Conservation (phyloP, 148 eudicot genomes). For the Pharnaceum exiguum region DNA sequence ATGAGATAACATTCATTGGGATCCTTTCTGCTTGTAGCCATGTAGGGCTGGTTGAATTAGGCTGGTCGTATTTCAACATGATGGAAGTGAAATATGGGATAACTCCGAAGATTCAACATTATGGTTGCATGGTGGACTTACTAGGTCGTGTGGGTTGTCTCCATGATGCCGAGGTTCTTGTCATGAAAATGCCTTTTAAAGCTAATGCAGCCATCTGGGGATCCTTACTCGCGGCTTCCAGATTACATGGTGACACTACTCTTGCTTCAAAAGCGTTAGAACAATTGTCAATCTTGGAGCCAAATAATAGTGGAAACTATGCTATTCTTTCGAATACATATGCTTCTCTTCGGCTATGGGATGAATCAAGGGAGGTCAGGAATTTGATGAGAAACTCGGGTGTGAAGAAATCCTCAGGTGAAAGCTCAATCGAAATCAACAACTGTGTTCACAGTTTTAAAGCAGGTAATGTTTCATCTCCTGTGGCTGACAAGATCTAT, state of each 20-base stretch:
- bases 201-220: conserved; percentile 63
- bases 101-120: conserved; percentile 48
- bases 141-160: conserved; percentile 53
- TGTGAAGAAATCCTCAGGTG: conserved; percentile 40
- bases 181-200: conserved; percentile 41
- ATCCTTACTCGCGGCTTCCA: conserved; percentile 51
- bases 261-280: conserved; percentile 39
- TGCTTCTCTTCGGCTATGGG: conserved; percentile 42
- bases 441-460: conserved; percentile 26
- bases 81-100: conserved; percentile 40
- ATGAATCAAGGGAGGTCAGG: conserved; percentile 43
- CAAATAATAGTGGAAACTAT: conserved; percentile 51
- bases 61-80: conserved; percentile 33
- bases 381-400: conserved; percentile 42
- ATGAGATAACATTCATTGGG: conserved; percentile 40
- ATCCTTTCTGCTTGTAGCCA: conserved; percentile 59
- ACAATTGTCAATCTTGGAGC: conserved; percentile 39
- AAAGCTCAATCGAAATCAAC: conserved; percentile 45
- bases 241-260: conserved; percentile 30
- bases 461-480: conserved; percentile 31
- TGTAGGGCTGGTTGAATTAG: conserved; percentile 46
- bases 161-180: conserved; percentile 41
- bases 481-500: conserved; percentile 28
- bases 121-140: conserved; percentile 58
- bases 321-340: conserved; percentile 44